phyloP scores from a whole-genome alignment of 2,329 filamentous ascomycete genomes.

The Chaetoscypha palmicola region DNA sequence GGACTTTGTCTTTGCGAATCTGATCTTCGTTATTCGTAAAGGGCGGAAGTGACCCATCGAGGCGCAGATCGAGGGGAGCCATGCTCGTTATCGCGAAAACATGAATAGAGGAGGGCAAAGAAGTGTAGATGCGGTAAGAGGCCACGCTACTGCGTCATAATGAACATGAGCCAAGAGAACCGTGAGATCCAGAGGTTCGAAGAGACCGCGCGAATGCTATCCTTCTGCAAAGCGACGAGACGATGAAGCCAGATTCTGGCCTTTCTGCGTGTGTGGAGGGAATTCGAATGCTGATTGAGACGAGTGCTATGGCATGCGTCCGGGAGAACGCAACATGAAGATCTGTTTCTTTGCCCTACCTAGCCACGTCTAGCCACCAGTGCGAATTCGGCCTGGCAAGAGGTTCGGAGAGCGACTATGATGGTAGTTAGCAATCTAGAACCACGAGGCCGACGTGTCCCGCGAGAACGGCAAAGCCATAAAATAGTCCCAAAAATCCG shows the following conservation, averaged over 20 bases:
- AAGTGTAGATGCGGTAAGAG: not conserved
- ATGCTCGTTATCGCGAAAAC: not conserved
- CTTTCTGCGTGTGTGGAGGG: not conserved
- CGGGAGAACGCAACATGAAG: no score
- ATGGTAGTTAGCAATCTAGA: not conserved
- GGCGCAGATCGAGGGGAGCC: constrained; percentile 37
- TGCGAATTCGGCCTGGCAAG: no score
- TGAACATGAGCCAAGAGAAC: not conserved
- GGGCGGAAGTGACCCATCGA: not conserved
- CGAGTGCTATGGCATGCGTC: no score
- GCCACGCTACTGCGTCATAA: not conserved
- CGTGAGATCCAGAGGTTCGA: not conserved
- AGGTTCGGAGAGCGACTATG: no score
- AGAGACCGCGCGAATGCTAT: not conserved
- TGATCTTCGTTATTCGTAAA: not conserved
- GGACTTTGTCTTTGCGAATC: not conserved
- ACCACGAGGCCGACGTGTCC: no score
- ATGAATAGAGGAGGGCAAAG: not conserved
- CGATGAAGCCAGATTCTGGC: not conserved
- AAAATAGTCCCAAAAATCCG: no score
- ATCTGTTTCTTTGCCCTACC: no score
- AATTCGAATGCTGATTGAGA: no score
- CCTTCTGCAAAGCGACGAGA: no score
- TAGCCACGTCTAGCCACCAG: no score
- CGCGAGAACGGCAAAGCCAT: no score